Percentiles rank a stretch among this genome's conserved stretches.
Evolutionary conservation across 768 basidiomycete genomes (phyloP).

Genomic region (Strobilomyces echinocephalus): DNA sequence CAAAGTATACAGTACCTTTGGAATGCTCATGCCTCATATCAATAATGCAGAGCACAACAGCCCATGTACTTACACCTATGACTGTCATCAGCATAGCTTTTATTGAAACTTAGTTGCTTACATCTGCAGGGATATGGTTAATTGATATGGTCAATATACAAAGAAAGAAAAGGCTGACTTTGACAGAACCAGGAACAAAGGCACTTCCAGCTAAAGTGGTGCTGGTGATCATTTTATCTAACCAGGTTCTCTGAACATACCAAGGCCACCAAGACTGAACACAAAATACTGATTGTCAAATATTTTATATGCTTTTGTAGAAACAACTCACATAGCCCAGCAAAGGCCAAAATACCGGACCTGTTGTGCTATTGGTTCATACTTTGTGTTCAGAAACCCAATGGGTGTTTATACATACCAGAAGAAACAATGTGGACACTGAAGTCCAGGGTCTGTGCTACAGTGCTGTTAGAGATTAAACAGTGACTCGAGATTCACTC

Average conservation of each 20-base stretch:
- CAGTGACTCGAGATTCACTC: too few species aligned
- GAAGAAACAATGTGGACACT: background rate
- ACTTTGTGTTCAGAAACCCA: background rate
- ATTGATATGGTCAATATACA: background rate
- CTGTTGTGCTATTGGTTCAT: background rate
- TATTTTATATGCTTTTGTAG: background rate
- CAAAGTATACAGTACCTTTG: background rate
- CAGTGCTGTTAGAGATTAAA: background rate
- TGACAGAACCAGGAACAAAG: background rate
- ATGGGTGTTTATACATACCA: background rate
- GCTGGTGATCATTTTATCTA: background rate
- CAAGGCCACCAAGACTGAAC: background rate
- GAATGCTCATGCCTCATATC: background rate
- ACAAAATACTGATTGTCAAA: background rate
- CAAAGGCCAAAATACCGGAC: background rate
- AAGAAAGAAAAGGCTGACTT: background rate
- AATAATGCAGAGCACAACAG: background rate
- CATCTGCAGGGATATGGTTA: background rate
- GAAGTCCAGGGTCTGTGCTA: background rate
- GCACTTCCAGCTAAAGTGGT: background rate
- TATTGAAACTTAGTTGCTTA: background rate
- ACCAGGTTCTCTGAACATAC: background rate
- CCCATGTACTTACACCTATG: background rate
- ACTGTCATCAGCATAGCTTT: background rate
- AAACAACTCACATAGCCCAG: background rate